A percentile compares a stretch with the other conserved stretches of the same genome.
These are phyloP conservation scores for Pyrenopolyporus hunteri DNA, from an alignment of 495 filamentous ascomycete genomes.

Conservation along the genomic window DNA sequence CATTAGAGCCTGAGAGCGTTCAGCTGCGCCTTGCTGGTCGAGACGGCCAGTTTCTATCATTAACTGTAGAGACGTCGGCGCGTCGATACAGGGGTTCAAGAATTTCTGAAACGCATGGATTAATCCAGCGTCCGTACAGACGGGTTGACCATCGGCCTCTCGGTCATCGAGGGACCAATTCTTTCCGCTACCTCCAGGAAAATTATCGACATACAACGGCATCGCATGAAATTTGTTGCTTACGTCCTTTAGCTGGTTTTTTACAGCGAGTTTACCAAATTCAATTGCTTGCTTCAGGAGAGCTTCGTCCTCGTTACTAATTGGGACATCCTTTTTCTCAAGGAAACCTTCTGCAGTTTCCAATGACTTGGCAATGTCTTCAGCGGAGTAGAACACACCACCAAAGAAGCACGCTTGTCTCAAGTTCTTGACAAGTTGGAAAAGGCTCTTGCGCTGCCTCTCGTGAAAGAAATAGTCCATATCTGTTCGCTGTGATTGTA, in stretches of 20 bases:
- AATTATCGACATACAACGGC: slow-evolving; percentile 68
- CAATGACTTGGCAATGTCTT: slow-evolving; percentile 66
- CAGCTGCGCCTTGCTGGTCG: slow-evolving; percentile 42
- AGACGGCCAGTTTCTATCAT: slow-evolving; percentile 49
- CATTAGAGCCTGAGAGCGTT: slow-evolving; percentile 39
- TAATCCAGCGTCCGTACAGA: slow-evolving; percentile 51
- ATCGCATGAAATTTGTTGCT: slow-evolving; percentile 76
- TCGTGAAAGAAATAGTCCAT: slow-evolving; percentile 88
- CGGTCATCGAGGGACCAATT: slow-evolving; percentile 68
- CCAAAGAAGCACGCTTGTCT: slow-evolving; percentile 91
- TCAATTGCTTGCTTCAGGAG: slow-evolving; percentile 66
- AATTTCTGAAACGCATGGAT: slow-evolving; percentile 48
- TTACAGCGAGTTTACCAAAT: slow-evolving; percentile 63
- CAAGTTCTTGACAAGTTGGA: slow-evolving; percentile 75
- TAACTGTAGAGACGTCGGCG: slow-evolving; percentile 43
- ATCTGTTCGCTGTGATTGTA: slow-evolving; percentile 85
- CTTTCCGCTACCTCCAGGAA: slow-evolving; percentile 61
- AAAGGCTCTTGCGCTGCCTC: slow-evolving; percentile 67
- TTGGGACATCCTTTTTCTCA: slow-evolving; percentile 52
- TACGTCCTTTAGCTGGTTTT: slow-evolving; percentile 65
- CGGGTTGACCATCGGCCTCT: slow-evolving; percentile 36
- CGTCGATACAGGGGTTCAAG: slow-evolving; percentile 46
- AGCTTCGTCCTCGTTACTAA: slow-evolving; percentile 63
- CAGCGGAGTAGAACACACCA: slow-evolving; percentile 69
- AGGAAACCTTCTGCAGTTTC: slow-evolving; percentile 70